These are phyloP conservation scores for Cyberlindnera suaveolens DNA, from an alignment of 805 yeast species.

Conservation along the genomic window DNA sequence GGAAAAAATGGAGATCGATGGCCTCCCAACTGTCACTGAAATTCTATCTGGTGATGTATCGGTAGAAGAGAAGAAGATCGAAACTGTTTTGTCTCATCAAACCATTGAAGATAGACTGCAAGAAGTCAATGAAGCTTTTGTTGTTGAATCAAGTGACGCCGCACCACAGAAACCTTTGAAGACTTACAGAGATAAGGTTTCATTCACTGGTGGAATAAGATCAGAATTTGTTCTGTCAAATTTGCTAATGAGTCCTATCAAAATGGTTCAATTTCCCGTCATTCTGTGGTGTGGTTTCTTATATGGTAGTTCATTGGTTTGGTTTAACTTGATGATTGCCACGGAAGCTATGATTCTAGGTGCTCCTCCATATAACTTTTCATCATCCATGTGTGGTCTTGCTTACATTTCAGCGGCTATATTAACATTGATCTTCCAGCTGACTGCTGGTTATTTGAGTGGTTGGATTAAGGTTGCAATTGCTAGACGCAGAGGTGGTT, in stretches of 20 bases:
- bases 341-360: slow-evolving; percentile 40
- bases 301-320: slow-evolving; percentile 42
- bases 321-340: slow-evolving; percentile 45
- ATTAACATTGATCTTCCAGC: slow-evolving; percentile 37
- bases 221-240: slow-evolving; percentile 25
- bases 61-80: slow-evolving; percentile 8
- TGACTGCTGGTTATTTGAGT: slow-evolving; percentile 42
- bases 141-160: slow-evolving; percentile 19
- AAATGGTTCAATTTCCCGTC: slow-evolving; percentile 42
- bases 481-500: slow-evolving; percentile 43
- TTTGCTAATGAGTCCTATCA: slow-evolving; percentile 32
- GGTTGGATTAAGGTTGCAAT: slow-evolving; percentile 44
- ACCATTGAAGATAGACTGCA: slow-evolving; percentile 16
- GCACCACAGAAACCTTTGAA: slow-evolving; percentile 23
- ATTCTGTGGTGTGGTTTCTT: slow-evolving; percentile 56
- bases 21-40: background rate
- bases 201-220: slow-evolving; percentile 33
- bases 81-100: slow-evolving; percentile 11
- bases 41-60: too few species aligned
- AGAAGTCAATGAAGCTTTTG: slow-evolving; percentile 25
- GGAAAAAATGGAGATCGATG: slow-evolving; percentile 7
- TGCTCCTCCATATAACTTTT: slow-evolving; percentile 46
- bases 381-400: slow-evolving; percentile 41
- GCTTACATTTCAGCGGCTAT: slow-evolving; percentile 48
- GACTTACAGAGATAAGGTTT: slow-evolving; percentile 37